Conservation (phyloP, 164 flowering plant genomes). For the grape (Vitis vinifera) region DNA sequence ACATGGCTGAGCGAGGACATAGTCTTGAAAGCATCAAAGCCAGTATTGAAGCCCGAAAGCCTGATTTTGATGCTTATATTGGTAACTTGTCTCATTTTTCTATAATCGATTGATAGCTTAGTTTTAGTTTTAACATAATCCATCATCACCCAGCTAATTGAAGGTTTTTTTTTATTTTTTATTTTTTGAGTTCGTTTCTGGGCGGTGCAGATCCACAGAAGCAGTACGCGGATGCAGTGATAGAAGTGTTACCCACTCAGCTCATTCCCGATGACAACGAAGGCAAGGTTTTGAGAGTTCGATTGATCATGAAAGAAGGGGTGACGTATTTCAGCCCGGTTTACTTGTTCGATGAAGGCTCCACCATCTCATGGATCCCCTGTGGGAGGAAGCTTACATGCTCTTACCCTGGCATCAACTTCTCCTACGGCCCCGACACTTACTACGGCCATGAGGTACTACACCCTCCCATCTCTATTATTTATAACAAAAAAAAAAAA, state of each 20-base stretch:
- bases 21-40: constrained; percentile 98
- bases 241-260: constrained; percentile 89
- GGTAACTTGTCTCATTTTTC: constrained; percentile 40
- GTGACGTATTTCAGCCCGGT: constrained; percentile 82
- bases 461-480: no score
- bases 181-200: no score
- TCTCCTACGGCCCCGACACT: constrained; percentile 80
- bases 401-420: constrained; percentile 97
- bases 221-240: constrained; percentile 95
- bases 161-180: not conserved
- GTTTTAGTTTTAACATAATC: no score
- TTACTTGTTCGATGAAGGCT: constrained; percentile 96
- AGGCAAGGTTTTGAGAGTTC: constrained; percentile 87
- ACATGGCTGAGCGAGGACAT: constrained; percentile 99
- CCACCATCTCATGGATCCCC: constrained; percentile 94
- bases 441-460: constrained; percentile 84
- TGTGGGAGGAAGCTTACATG: constrained; percentile 96
- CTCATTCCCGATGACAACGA: constrained; percentile 90
- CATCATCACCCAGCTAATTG: not conserved
- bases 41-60: constrained; percentile 96
- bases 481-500: no score
- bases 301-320: constrained; percentile 89
- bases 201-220: constrained; percentile 82
- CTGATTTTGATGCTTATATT: constrained; percentile 95
- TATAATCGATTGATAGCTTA: no score